Percentiles rank a stretch among this genome's conserved stretches.
These are phyloP conservation scores for Adansonia gregorii DNA, from an alignment of 441 rosid genomes.

Conservation along the genomic window DNA sequence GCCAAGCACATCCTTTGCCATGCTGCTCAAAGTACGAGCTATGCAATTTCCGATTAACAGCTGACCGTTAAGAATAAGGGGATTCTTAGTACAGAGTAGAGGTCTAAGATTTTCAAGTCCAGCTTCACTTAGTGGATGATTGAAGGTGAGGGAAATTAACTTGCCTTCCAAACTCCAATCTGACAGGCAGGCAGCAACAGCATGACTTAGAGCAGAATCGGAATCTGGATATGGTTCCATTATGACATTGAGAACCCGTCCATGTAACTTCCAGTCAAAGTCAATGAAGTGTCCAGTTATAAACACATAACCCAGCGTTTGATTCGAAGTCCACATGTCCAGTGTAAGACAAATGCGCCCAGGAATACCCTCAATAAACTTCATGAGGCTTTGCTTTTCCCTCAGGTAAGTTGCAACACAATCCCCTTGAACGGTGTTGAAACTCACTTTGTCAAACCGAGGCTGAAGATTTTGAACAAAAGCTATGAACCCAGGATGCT, in stretches of 20 bases:
- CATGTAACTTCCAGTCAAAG: slow-evolving; percentile 78
- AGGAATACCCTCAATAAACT: slow-evolving; percentile 65
- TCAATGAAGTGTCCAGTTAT: slow-evolving; percentile 83
- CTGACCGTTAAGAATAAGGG: slow-evolving; percentile 75
- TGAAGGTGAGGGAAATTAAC: slow-evolving; percentile 70
- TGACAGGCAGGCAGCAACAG: slow-evolving; percentile 78
- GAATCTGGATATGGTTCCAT: slow-evolving; percentile 89
- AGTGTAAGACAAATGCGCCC: slow-evolving; percentile 78
- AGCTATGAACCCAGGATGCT: slow-evolving; percentile 71
- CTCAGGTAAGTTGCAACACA: slow-evolving; percentile 80
- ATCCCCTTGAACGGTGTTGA: slow-evolving; percentile 85
- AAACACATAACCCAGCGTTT: slow-evolving; percentile 69
- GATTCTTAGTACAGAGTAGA: slow-evolving; percentile 70
- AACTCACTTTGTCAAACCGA: slow-evolving; percentile 59
- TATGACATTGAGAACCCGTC: slow-evolving; percentile 73
- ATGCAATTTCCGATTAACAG: slow-evolving; percentile 69
- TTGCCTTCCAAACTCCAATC: slow-evolving; percentile 87
- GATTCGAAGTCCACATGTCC: slow-evolving; percentile 75
- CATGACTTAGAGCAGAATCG: slow-evolving; percentile 69
- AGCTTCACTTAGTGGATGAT: slow-evolving; percentile 53
- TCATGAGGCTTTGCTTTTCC: slow-evolving; percentile 80
- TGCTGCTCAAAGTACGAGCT: slow-evolving; percentile 55
- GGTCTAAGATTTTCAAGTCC: slow-evolving; percentile 70
- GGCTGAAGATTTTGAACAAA: slow-evolving; percentile 86
- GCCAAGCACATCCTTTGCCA: slow-evolving; percentile 59